Evolutionary conservation across 345 rosid genomes (phyloP).

Genomic region (Mangifera indica): DNA sequence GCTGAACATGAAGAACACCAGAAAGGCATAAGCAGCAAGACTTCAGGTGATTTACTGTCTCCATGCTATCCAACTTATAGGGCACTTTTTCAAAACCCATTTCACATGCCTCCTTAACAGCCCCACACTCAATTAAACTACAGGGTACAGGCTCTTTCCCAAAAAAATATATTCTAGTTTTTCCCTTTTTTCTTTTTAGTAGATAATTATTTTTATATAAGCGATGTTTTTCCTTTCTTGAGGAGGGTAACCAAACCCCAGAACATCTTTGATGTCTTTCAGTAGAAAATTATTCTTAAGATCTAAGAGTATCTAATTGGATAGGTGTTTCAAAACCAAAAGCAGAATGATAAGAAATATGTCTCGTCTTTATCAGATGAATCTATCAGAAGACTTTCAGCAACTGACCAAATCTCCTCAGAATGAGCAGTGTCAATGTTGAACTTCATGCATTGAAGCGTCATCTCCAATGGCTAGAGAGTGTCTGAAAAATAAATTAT

Average conservation of each 20-base stretch:
- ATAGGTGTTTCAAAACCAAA: not conserved
- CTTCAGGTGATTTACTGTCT: not conserved
- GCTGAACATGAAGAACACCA: slow-evolving; percentile 41
- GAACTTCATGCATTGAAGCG: too few species aligned
- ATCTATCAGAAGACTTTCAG: slow-evolving; percentile 62
- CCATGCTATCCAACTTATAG: too few species aligned
- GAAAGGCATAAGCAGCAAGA: slow-evolving; percentile 20
- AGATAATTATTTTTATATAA: too few species aligned
- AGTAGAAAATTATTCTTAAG: not conserved
- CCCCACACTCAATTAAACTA: not conserved
- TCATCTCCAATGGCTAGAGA: too few species aligned
- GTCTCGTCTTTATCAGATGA: slow-evolving; percentile 69
- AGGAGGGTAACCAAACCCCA: not conserved
- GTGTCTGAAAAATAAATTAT: too few species aligned
- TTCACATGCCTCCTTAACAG: not conserved
- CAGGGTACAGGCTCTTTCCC: not conserved
- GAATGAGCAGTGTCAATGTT: slow-evolving; percentile 64
- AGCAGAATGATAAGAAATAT: slow-evolving; percentile 29
- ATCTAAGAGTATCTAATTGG: not conserved
- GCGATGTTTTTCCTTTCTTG: not conserved
- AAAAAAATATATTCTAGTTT: not conserved
- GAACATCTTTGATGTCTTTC: not conserved
- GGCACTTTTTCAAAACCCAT: not conserved
- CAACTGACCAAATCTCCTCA: slow-evolving; percentile 63
- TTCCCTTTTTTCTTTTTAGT: not conserved